These are phyloP conservation scores for Globisporangium nagaii DNA, from an alignment of 352 stramenopile genomes.

Conservation along the genomic window DNA sequence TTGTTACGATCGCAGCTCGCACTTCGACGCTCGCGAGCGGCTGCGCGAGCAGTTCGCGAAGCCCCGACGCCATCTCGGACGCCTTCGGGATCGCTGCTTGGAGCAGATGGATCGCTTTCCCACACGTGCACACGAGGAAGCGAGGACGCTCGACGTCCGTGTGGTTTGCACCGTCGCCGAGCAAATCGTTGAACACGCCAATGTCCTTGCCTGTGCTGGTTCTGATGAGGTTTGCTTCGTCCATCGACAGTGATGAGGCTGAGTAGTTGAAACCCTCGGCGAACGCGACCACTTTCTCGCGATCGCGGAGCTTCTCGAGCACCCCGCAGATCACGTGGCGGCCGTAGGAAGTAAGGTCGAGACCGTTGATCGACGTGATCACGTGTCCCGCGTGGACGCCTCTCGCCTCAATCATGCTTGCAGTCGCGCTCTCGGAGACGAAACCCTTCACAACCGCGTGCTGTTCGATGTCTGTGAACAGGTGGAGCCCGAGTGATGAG, in stretches of 20 bases:
- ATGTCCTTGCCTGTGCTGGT: conserved; percentile 1
- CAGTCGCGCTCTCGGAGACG: conserved; percentile 40
- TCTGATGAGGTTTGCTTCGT: background rate
- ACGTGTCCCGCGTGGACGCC: conserved; percentile 32
- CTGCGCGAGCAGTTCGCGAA: conserved; percentile 37
- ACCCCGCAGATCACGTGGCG: conserved; percentile 36
- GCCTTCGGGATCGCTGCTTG: conserved; percentile 42
- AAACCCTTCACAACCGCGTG: conserved; percentile 55
- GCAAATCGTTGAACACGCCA: conserved; percentile 4
- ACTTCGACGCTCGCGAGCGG: conserved; percentile 51
- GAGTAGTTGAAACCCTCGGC: conserved; percentile 26
- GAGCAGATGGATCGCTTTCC: conserved; percentile 47
- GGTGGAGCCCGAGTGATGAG: conserved; percentile 44
- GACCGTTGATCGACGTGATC: conserved; percentile 50
- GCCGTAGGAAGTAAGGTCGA: conserved; percentile 35
- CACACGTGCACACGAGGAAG: conserved; percentile 57
- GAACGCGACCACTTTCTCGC: conserved; percentile 50
- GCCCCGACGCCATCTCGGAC: conserved; percentile 48
- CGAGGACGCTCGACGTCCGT: conserved; percentile 31
- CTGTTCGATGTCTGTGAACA: conserved; percentile 49
- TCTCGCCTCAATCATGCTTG: conserved; percentile 18
- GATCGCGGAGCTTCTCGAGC: conserved; percentile 44
- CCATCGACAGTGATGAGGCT: background rate
- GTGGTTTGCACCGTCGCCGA: conserved; percentile 13
- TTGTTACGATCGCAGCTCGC: conserved; percentile 31